Conservation (phyloP, 2,329 filamentous ascomycete genomes). For the Nothomitra cinnamomea region DNA sequence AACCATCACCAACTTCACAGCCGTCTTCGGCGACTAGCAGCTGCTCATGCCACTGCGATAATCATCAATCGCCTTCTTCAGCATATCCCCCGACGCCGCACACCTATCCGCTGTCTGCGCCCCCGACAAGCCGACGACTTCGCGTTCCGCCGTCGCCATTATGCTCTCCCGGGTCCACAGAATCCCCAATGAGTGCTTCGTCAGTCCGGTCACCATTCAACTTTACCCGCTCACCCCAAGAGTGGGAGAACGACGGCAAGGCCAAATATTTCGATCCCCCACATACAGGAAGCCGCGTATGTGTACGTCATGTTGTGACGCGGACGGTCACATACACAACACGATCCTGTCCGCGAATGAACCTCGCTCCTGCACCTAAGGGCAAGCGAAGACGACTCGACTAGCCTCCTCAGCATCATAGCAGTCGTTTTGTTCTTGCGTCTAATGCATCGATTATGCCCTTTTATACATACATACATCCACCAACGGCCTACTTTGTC, state of each 20-base stretch:
- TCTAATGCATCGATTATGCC: neutral
- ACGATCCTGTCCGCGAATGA: slow-evolving; percentile 24
- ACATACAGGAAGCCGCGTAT: slow-evolving; percentile 44
- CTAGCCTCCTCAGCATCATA: slow-evolving; percentile 13
- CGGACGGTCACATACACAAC: slow-evolving; percentile 75
- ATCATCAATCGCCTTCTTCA: slow-evolving; percentile 21
- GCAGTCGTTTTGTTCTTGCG: neutral
- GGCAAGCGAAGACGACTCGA: slow-evolving; percentile 75
- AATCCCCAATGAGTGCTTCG: slow-evolving; percentile 51
- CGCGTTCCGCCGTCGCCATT: slow-evolving; percentile 63
- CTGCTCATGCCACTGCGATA: slow-evolving; percentile 35
- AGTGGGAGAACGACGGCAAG: slow-evolving; percentile 61
- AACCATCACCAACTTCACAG: slow-evolving; percentile 20
- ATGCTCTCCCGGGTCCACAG: slow-evolving; percentile 40
- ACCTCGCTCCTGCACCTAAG: slow-evolving; percentile 76
- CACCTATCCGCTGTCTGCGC: slow-evolving; percentile 39
- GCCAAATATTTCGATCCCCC: slow-evolving; percentile 41
- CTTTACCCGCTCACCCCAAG: slow-evolving; percentile 49
- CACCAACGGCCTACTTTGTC: neutral
- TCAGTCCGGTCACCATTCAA: slow-evolving; percentile 56
- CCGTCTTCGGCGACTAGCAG: slow-evolving; percentile 21
- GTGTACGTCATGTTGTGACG: slow-evolving; percentile 81
- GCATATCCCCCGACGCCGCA: slow-evolving; percentile 17
- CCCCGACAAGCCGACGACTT: slow-evolving; percentile 35
- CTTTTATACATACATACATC: neutral